Evolutionary conservation across 2,329 filamentous ascomycete genomes (phyloP).

Genomic region (Pseudogymnoascus sp.): DNA sequence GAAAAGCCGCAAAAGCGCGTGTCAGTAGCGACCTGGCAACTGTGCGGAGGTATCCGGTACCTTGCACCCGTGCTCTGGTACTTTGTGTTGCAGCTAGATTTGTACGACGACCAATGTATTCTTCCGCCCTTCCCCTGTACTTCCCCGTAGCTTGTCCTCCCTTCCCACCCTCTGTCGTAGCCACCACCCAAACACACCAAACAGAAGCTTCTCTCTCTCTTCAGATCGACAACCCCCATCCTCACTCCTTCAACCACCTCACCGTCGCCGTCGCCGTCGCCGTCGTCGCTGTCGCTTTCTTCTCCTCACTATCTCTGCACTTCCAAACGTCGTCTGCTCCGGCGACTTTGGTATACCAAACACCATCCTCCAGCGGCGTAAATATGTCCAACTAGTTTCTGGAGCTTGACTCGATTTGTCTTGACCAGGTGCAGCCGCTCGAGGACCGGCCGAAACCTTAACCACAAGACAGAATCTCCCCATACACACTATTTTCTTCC

Average conservation of each 20-base stretch:
- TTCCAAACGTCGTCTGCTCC: not conserved
- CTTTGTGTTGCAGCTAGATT: not conserved
- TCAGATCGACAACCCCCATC: not conserved
- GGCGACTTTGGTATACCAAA: not conserved
- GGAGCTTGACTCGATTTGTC: conserved; percentile 5
- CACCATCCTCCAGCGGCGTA: not conserved
- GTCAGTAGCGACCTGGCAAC: not conserved
- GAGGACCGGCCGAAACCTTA: conserved; percentile 3
- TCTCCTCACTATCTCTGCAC: not conserved
- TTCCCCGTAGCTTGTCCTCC: not conserved
- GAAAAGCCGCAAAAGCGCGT: conserved; percentile 6
- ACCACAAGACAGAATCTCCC: not conserved
- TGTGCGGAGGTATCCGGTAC: not conserved
- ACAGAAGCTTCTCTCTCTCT: conserved; percentile 1
- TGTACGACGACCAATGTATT: not conserved
- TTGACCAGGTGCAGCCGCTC: not conserved
- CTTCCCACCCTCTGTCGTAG: not conserved
- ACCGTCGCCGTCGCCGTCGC: not conserved
- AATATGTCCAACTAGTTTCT: conserved; percentile 7
- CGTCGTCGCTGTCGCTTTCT: not conserved
- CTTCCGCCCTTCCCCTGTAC: not conserved
- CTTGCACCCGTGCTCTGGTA: not conserved
- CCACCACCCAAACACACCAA: not conserved
- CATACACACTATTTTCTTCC: not conserved
- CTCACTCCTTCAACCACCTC: not conserved